Base-by-base conservation (phyloP, 768 basidiomycete genomes). In the Termitomyces heimii region DNA sequence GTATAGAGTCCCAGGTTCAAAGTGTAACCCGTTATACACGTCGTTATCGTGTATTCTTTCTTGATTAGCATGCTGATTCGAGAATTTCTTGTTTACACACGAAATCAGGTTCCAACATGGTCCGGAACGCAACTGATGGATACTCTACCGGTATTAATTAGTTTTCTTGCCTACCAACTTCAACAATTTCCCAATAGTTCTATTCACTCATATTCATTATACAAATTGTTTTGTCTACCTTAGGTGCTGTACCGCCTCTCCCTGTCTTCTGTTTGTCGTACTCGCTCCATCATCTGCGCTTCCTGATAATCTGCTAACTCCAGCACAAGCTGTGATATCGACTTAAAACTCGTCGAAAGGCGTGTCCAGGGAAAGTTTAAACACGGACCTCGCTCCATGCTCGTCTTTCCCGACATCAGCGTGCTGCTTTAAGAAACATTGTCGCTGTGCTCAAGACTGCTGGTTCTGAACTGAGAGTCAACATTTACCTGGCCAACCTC, bases 381-480 rank as follows among this genome's bases (percentile, higher is more conserved):
- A 58, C n/a, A n/a, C n/a, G 56, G 70, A 51, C 8, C 49, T 22
- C 2, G 12, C 4, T 24, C 57, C 34, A 56, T 20, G 31, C 18
- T 40, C 14, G 29, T 40, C 14, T 26, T 28, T 16, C 8, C 24
- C 6, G 16, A 45, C 4, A 34, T 20, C 34, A 77, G 73, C 70
- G 71, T 18, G 70, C 68, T 9, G 73, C 73, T 6, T 53, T 77
- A 42, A 70, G 74, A 58, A 77, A 79, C 56, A 61, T 77, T n/a
- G 62, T 65, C 2, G 67, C 70, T 46, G 70, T 77, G n/a, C 68
- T 77, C 16, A 69, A 74, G 52, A 76, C 73, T 32, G 69, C 75
- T 2, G 75, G 75, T 18, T 77, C 77, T 2, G 68, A 67, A 10
- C 66, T 77, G 55, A 77, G 77, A 64, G 74, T 68, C 8, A 77